Base-by-base conservation (phyloP, 352 stramenopile species). In the Globisporangium okanoganense region DNA sequence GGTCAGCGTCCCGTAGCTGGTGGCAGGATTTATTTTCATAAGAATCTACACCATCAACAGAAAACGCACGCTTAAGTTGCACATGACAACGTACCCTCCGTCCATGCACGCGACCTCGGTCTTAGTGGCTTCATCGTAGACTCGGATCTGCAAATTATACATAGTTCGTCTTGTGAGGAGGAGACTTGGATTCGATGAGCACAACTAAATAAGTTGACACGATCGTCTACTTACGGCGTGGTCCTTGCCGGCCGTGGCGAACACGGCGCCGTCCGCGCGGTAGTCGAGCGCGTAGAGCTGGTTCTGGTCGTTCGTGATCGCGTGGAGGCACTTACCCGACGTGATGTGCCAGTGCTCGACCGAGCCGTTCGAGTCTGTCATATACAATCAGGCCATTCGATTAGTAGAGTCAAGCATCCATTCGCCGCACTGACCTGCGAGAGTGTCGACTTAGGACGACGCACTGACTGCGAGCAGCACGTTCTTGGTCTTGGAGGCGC, bases 301-400 rank as follows among this genome's bases (percentile, higher is more conserved):
- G 65, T 96, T 95, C 56, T 92, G 64, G 43, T 85, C 79, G 67
- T 95, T 82, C n/a, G 63, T 78, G 72, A 97, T 95, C n/a, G 85
- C 78, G 66, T 94, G 88, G 43, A 98, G 76, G 67, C 88, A 97
- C 69, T 97, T 96, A 53, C 89, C 85, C 3, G 85, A 96, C 22
- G 92, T 97, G 56, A 97, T 90, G 69, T 98, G 92, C 90, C 90
- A 98, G 66, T 97, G 89, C 61, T 96, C 83, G 33, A 97, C 85
- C 16, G 80, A 92, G 20, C 90, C 89, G 52, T 93, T 92, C 31
- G 84, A 90, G 69, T 95, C 86, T 90, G 36, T n/a, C 3, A 0
- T 13, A n/a, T n/a, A 14, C 13, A 36, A n/a, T n/a, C n/a, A n/a
- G n/a, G n/a, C n/a, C n/a, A n/a, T n/a, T n/a, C n/a, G n/a, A n/a